Conservation (phyloP, 2,329 filamentous ascomycete species). For the Paramyrothecium roridum region DNA sequence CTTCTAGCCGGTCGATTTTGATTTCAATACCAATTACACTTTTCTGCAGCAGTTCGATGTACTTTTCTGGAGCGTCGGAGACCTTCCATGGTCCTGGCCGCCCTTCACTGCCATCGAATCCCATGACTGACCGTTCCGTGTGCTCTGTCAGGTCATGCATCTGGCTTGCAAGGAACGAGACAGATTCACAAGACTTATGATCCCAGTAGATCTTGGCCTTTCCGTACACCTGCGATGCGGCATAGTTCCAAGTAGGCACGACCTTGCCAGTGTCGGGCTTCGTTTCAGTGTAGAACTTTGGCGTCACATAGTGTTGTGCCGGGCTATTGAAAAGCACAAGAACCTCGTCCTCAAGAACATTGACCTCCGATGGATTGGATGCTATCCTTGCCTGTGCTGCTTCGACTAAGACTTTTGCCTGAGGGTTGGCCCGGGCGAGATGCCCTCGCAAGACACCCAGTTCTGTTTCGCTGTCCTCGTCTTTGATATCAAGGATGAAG, state of each 20-base stretch:
- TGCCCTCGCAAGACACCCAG: conserved; percentile 54
- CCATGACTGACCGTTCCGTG: conserved; percentile 54
- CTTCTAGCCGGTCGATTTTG: conserved; percentile 48
- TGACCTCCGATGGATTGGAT: conserved; percentile 6
- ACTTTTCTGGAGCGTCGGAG: conserved; percentile 51
- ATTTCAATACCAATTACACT: conserved; percentile 61
- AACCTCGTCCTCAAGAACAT: conserved; percentile 49
- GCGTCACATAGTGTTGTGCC: conserved; percentile 62
- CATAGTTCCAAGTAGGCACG: conserved; percentile 70
- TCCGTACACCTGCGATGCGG: conserved; percentile 63
- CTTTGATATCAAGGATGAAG: conserved; percentile 50
- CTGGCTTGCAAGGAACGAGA: conserved; percentile 43
- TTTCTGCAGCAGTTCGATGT: conserved; percentile 55
- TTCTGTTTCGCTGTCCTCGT: conserved; percentile 36
- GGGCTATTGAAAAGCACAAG: conserved; percentile 59
- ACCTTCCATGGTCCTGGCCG: conserved; percentile 48
- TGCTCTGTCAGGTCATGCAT: conserved; percentile 49
- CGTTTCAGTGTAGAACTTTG: conserved; percentile 65
- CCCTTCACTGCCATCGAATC: conserved; percentile 35
- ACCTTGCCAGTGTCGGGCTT: conserved; percentile 64
- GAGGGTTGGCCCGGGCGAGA: conserved; percentile 60
- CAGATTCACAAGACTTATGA: conserved; percentile 38
- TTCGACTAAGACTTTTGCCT: conserved; percentile 43
- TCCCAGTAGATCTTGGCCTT: conserved; percentile 51
- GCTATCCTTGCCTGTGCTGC: conserved; percentile 1